Percentiles rank a stretch among this genome's conserved stretches.
Evolutionary conservation across 2,329 filamentous ascomycete species (phyloP).

Genomic region (Nemania sp.): DNA sequence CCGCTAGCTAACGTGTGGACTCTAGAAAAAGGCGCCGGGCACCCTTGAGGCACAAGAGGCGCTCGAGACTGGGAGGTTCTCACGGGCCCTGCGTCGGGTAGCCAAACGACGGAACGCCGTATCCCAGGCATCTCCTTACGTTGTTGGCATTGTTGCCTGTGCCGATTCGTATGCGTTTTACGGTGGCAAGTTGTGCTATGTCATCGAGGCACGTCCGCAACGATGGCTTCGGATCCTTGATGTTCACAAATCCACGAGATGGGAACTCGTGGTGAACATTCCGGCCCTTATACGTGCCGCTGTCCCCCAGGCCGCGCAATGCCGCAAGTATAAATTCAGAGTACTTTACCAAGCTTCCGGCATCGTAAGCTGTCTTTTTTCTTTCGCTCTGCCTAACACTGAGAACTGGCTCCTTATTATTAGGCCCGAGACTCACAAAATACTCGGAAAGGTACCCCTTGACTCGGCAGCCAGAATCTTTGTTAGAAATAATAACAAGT

Average conservation of each 20-base stretch:
- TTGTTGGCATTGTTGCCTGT: constrained; percentile 60
- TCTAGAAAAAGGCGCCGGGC: constrained; percentile 40
- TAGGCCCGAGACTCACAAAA: constrained; percentile 43
- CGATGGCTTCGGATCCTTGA: constrained; percentile 60
- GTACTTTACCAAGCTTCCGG: constrained; percentile 60
- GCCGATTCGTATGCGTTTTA: constrained; percentile 65
- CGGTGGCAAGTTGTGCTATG: constrained; percentile 68
- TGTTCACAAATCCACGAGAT: constrained; percentile 51
- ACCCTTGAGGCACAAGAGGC: constrained; percentile 42
- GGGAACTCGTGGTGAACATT: constrained; percentile 61
- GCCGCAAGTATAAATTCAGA: constrained; percentile 50
- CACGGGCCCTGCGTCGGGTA: constrained; percentile 59
- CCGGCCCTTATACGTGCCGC: constrained; percentile 44
- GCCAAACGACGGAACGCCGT: constrained; percentile 65
- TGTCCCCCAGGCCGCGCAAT: constrained; percentile 42
- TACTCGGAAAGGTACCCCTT: constrained; percentile 49
- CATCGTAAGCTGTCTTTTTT: constrained; percentile 61
- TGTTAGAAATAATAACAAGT: constrained; percentile 64
- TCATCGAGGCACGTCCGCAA: constrained; percentile 45
- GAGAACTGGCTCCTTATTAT: constrained; percentile 59
- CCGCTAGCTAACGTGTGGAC: constrained; percentile 29
- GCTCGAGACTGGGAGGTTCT: constrained; percentile 43
- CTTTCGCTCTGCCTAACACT: constrained; percentile 43
- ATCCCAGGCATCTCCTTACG: constrained; percentile 63
- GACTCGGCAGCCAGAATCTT: constrained; percentile 61